Base-by-base conservation (phyloP, 2,329 filamentous ascomycete genomes). In the Monilinia laxa region DNA sequence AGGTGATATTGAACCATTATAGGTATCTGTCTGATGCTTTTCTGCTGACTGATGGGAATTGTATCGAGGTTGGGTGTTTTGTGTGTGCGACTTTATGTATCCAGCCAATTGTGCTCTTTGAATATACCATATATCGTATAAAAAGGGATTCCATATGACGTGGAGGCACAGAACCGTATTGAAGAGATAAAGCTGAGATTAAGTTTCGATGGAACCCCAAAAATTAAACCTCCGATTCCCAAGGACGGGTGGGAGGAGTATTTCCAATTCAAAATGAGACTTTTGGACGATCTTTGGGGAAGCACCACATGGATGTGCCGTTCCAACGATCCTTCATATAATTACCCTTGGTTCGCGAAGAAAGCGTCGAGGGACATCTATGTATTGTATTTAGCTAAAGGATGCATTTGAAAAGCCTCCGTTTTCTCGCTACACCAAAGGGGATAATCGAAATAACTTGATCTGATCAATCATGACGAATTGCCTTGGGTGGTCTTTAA, bases 231-330 rank as follows among this genome's bases (percentile, higher is more conserved):
- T 59, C 57, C 42, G 42, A 59, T n/a, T 49, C 25, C 45, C 4
- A n/a, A n/a, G 20, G 40, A 16, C 14, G 12, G 12, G 14, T 14
- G 40, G 16, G 40, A 16, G 12, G 40, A 5, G 16, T 45, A 31
- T 28, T 35, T 20, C 42, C 23, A 23, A 23, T 47, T 59, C n/a
- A 49, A 49, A 5, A 47, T 49, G 57, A 49, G 20, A 47, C 12
- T 59, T 59, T 59, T 12, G 10, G 56, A 49, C 20, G 18, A 59
- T 59, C 40, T 59, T 51, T 18, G 57, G 42, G 28, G 57, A 35
- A 35, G 28, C 28, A 59, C 42, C 18, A 49, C 42, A 59, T 59
- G 57, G 11, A 59, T 59, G 47, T 35, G 40, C 40, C 12, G 40
- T 16, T 16, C 40, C 42, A n/a, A 42, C 1, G 18, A 31, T 59